These are phyloP conservation scores for Eucalyptus erythrocorys DNA, from an alignment of 345 rosid genomes.

Conservation along the genomic window DNA sequence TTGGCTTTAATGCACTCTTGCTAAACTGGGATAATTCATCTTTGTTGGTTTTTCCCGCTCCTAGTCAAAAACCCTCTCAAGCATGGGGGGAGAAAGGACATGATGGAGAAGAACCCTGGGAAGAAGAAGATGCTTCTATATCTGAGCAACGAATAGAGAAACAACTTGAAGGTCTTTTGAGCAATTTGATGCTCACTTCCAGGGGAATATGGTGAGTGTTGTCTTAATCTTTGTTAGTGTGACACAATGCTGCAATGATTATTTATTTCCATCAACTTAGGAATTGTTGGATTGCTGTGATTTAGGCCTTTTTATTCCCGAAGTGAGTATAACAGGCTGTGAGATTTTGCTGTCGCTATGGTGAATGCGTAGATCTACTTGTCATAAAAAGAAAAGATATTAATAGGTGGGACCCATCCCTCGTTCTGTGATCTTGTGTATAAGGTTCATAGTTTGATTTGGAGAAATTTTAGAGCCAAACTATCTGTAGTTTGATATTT, in stretches of 20 bases:
- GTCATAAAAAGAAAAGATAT: background rate
- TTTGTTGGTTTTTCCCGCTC: background rate
- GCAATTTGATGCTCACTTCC: slow-evolving; percentile 36
- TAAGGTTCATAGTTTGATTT: background rate
- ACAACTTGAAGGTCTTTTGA: slow-evolving; percentile 37
- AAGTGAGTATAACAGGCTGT: background rate
- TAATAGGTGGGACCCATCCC: background rate
- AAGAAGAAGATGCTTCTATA: slow-evolving; percentile 70
- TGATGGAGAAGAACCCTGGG: slow-evolving; percentile 60
- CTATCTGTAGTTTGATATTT: background rate
- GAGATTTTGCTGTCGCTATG: background rate
- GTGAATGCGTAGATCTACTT: background rate
- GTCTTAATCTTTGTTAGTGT: background rate
- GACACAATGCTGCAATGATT: background rate
- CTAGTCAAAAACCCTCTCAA: slow-evolving; percentile 46
- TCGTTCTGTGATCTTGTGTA: background rate
- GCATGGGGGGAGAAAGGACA: slow-evolving; percentile 58
- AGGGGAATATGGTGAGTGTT: slow-evolving; percentile 41
- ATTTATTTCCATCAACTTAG: background rate
- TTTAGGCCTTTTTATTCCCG: background rate
- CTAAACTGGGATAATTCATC: background rate
- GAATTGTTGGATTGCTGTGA: background rate
- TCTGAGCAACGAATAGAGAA: slow-evolving; percentile 60
- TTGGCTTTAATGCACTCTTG: background rate
- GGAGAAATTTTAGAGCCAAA: background rate